Evolutionary conservation across 148 eudicot species (phyloP).

Genomic region (Suaeda aralocaspica): DNA sequence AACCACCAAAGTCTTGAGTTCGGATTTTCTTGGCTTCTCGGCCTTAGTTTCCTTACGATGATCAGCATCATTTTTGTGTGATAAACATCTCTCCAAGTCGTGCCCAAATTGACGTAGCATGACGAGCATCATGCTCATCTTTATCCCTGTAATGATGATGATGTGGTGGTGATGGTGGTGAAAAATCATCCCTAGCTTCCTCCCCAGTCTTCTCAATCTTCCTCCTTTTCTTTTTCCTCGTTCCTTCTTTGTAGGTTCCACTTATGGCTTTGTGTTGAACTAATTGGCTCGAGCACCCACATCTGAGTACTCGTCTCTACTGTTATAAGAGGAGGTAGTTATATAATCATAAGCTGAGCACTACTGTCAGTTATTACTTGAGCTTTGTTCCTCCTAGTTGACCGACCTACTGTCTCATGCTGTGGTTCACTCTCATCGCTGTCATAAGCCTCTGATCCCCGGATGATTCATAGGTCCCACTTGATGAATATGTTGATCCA

Average conservation of each 20-base stretch:
- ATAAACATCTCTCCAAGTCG: slow-evolving; percentile 30
- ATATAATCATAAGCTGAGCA: slow-evolving; percentile 16
- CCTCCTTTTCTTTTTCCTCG: slow-evolving; percentile 17
- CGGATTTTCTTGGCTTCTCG: slow-evolving; percentile 32
- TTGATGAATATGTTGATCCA: not conserved
- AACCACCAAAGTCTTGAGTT: slow-evolving; percentile 21
- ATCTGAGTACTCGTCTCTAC: not conserved
- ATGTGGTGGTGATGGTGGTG: slow-evolving; percentile 66
- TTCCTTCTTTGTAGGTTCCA: no score
- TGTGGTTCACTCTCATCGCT: slow-evolving; percentile 22
- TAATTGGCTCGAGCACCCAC: no score
- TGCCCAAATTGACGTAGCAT: slow-evolving; percentile 31
- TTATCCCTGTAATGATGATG: slow-evolving; percentile 35
- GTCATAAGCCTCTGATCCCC: not conserved
- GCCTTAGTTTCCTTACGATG: slow-evolving; percentile 26
- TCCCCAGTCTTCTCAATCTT: slow-evolving; percentile 43
- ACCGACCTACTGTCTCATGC: slow-evolving; percentile 7
- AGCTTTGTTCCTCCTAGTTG: slow-evolving; percentile 20
- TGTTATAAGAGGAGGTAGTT: slow-evolving; percentile 10
- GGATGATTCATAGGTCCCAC: not conserved
- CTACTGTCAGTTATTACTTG: slow-evolving; percentile 7
- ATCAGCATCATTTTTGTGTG: slow-evolving; percentile 19
- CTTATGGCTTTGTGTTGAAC: no score
- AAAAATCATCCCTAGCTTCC: slow-evolving; percentile 54
- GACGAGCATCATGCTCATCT: slow-evolving; percentile 21